Percentiles rank a stretch among this genome's conserved stretches.
phyloP scores from a whole-genome alignment of 2,329 filamentous ascomycete species.

The Trematosphaeria pertusa region DNA sequence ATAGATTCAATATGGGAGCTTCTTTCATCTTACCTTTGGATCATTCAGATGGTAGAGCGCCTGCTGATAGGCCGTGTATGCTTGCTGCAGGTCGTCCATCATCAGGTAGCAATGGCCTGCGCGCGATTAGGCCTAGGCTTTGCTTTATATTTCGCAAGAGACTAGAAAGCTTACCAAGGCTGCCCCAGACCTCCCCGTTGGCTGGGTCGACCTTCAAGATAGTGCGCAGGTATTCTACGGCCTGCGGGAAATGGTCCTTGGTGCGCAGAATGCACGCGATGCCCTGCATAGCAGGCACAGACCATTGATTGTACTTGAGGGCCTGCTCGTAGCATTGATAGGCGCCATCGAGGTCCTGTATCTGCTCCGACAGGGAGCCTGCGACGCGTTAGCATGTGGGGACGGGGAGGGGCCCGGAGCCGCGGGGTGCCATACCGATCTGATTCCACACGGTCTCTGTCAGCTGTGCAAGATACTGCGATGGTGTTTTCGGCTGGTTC shows the following conservation, averaged over 20 bases:
- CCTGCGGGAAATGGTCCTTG: slow-evolving; percentile 91
- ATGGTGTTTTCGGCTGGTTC: slow-evolving; percentile 66
- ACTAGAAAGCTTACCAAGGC: slow-evolving; percentile 70
- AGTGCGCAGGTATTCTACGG: slow-evolving; percentile 88
- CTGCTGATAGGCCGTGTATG: slow-evolving; percentile 95
- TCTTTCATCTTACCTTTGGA: slow-evolving; percentile 78
- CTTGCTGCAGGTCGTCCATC: slow-evolving; percentile 98
- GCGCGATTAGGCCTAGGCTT: slow-evolving; percentile 18
- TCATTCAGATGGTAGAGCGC: slow-evolving; percentile 91
- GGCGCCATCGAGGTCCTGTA: slow-evolving; percentile 88
- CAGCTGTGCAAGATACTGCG: slow-evolving; percentile 76
- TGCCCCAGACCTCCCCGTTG: slow-evolving; percentile 97
- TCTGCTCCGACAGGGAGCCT: slow-evolving; percentile 86
- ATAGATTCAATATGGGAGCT: too few relatives aligned
- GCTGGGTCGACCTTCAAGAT: slow-evolving; percentile 88
- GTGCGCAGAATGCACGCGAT: slow-evolving; percentile 91
- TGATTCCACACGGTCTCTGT: slow-evolving; percentile 93
- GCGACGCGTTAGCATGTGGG: slow-evolving; percentile 24
- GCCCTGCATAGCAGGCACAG: slow-evolving; percentile 89
- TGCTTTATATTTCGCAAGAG: background rate
- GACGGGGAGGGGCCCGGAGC: slow-evolving; percentile 16
- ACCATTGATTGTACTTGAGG: slow-evolving; percentile 84
- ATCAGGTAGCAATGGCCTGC: slow-evolving; percentile 96
- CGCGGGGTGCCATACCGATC: slow-evolving; percentile 70
- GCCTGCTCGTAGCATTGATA: slow-evolving; percentile 91